Conservation (phyloP, 1,284 basidiomycete species). For the Ganoderma lingzhi region DNA sequence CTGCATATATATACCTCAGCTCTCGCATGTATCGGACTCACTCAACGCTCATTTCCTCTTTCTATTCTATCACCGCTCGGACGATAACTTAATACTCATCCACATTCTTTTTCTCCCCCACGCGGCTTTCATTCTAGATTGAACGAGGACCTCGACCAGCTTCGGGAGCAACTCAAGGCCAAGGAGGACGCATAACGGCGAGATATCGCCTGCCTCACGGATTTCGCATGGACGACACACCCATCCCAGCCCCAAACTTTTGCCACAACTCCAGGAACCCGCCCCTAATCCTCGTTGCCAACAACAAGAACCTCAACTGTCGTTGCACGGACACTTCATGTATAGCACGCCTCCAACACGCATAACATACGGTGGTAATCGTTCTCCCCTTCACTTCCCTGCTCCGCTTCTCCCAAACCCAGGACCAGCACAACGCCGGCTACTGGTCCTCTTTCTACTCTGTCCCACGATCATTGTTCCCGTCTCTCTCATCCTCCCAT, state of each 20-base stretch:
- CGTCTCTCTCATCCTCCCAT: conserved; percentile 18
- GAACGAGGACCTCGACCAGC: conserved; percentile 67
- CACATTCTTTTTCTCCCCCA: conserved; percentile 40
- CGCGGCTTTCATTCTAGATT: conserved; percentile 57
- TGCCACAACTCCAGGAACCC: conserved; percentile 25
- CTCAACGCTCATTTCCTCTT: conserved; percentile 15
- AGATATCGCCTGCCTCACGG: conserved; percentile 30
- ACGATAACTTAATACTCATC: conserved; percentile 57
- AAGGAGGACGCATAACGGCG: conserved; percentile 36
- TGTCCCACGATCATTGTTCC: not conserved
- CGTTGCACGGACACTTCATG: conserved; percentile 22
- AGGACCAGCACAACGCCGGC: conserved; percentile 18
- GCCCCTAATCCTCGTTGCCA: conserved; percentile 23
- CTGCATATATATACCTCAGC: conserved; percentile 6
- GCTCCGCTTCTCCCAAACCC: conserved; percentile 15
- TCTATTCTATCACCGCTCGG: conserved; percentile 25
- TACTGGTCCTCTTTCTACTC: conserved; percentile 8
- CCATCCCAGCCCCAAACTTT: conserved; percentile 21
- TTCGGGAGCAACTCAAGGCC: conserved; percentile 50
- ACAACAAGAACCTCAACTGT: conserved; percentile 15
- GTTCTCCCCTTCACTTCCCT: conserved; percentile 12
- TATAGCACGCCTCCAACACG: conserved; percentile 23
- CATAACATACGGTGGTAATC: conserved; percentile 22
- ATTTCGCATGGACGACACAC: conserved; percentile 29
- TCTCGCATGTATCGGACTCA: not conserved